Percentiles rank a stretch among this genome's conserved stretches.
phyloP scores from a whole-genome alignment of 441 rosid species.

The Geranium incanum region DNA sequence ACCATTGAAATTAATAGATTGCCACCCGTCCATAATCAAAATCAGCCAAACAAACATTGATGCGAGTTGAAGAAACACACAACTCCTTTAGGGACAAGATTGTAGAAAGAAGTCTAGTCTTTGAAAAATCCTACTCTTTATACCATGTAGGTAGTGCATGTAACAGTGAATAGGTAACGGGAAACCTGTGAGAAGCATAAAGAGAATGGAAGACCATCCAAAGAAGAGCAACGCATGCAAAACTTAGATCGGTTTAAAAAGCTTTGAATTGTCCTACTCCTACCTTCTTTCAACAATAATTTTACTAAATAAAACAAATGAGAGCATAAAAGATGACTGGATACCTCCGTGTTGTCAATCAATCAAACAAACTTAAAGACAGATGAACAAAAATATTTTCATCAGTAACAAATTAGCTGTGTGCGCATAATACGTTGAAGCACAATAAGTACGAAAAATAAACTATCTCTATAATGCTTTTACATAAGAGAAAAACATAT shows the following conservation, averaged over 20 bases:
- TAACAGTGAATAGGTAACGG: slow-evolving; percentile 4
- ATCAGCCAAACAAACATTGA: slow-evolving; percentile 10
- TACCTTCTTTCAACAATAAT: slow-evolving; percentile 1
- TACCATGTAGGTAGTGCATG: background rate
- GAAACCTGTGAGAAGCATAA: background rate
- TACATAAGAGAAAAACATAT: background rate
- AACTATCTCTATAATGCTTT: background rate
- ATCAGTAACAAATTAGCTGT: background rate
- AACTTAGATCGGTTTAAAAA: background rate
- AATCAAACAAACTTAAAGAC: background rate
- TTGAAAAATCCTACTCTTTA: background rate
- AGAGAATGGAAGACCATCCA: background rate
- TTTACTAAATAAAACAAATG: background rate
- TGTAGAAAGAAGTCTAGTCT: background rate
- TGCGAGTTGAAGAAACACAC: background rate
- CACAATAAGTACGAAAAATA: background rate
- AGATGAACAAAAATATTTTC: background rate
- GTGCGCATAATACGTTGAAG: background rate
- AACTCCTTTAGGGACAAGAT: slow-evolving; percentile 5
- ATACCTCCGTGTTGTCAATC: background rate
- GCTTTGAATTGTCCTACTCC: background rate
- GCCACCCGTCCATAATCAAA: background rate
- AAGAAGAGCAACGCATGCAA: background rate
- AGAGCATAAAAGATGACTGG: background rate
- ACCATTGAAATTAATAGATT: background rate